A percentile compares a stretch with the other conserved stretches of the same genome.
These are phyloP conservation scores for Gentiana macrophylla DNA, from an alignment of 257 asterid genomes.

Conservation along the genomic window DNA sequence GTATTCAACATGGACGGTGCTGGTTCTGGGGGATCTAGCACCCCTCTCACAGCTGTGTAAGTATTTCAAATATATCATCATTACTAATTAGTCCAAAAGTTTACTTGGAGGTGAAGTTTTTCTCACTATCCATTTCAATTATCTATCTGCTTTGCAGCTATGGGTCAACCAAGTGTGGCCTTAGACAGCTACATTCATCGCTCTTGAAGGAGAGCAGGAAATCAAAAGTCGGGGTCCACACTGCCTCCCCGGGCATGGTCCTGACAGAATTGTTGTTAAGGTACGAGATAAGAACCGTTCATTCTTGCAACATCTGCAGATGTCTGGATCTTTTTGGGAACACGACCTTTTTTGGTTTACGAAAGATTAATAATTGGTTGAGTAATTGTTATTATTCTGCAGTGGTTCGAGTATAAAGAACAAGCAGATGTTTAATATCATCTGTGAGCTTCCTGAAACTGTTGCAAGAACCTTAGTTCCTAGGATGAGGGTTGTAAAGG, in stretches of 20 bases:
- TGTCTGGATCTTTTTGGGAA: not conserved
- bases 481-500: constrained; percentile 94
- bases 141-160: constrained; percentile 33
- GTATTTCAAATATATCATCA: constrained; percentile 11
- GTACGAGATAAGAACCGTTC: constrained; percentile 18
- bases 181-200: constrained; percentile 92
- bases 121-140: not conserved
- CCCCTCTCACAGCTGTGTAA: constrained; percentile 97
- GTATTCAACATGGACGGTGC: constrained; percentile 99
- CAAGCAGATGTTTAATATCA: constrained; percentile 93
- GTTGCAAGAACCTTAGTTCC: constrained; percentile 96
- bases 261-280: constrained; percentile 85
- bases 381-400: constrained; percentile 12
- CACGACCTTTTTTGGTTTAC: too few species aligned
- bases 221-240: constrained; percentile 86
- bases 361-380: not conserved
- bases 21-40: constrained; percentile 98
- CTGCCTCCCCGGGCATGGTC: constrained; percentile 99
- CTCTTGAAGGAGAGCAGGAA: constrained; percentile 71
- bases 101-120: not conserved
- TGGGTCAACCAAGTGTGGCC: constrained; percentile 98
- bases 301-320: not conserved
- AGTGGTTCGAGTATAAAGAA: constrained; percentile 88
- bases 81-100: not conserved
- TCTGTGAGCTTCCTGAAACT: constrained; percentile 97